Evolutionary conservation across 2,329 filamentous ascomycete genomes (phyloP).

Genomic region (Aspergillus uvarum): DNA sequence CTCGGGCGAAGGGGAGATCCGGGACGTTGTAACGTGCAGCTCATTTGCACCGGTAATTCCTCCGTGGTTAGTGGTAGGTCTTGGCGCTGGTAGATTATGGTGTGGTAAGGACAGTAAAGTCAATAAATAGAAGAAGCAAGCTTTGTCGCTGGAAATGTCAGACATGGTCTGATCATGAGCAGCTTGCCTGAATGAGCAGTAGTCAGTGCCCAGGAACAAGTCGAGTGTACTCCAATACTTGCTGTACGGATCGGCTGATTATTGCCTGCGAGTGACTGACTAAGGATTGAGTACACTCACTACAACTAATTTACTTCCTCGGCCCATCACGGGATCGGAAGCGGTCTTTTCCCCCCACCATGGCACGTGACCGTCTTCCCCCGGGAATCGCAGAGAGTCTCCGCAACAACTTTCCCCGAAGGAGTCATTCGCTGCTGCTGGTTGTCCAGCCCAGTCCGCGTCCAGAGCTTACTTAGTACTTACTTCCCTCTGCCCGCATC

Average conservation of each 20-base stretch:
- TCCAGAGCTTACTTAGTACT: too few species aligned
- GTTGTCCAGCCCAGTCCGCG: slow-evolving; percentile 6
- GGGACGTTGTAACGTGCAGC: slow-evolving; percentile 20
- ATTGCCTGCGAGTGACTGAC: not conserved
- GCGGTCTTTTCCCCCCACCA: slow-evolving; percentile 5
- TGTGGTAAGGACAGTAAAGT: not conserved
- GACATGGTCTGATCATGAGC: not conserved
- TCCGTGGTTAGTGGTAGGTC: not conserved
- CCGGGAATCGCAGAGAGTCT: slow-evolving; percentile 22
- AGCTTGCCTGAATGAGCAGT: not conserved
- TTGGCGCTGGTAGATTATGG: not conserved
- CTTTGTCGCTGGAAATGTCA: not conserved
- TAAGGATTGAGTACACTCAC: too few species aligned
- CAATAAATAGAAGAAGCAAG: not conserved
- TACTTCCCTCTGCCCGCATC: slow-evolving; percentile 6
- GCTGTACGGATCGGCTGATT: slow-evolving; percentile 5
- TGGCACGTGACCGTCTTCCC: slow-evolving; percentile 24
- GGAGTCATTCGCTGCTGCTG: slow-evolving; percentile 15
- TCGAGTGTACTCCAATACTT: not conserved
- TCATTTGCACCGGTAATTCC: slow-evolving; percentile 18
- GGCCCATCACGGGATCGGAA: slow-evolving; percentile 22
- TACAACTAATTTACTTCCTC: slow-evolving; percentile 14
- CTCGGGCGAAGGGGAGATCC: slow-evolving; percentile 34
- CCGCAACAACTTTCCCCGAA: slow-evolving; percentile 19
- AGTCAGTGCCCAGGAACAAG: too few species aligned